These are phyloP conservation scores for Carallia brachiata DNA, from an alignment of 345 rosid species.

Conservation along the genomic window DNA sequence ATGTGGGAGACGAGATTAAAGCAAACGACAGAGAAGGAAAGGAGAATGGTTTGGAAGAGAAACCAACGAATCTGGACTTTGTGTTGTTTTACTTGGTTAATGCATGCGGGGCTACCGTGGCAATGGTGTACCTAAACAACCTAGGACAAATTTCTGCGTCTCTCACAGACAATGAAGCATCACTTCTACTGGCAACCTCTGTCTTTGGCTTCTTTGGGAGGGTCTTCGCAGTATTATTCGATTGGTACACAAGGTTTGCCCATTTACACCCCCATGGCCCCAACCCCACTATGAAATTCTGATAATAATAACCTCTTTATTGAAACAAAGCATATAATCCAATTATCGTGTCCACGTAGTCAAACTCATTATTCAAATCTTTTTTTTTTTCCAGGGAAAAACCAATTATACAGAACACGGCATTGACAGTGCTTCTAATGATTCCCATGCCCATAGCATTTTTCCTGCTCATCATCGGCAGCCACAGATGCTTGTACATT, in stretches of 20 bases:
- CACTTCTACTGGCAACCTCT: slow-evolving; percentile 13
- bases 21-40: neutral
- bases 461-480: slow-evolving; percentile 10
- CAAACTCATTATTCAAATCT: too few relatives aligned
- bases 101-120: slow-evolving; percentile 17
- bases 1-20: neutral
- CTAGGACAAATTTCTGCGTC: slow-evolving; percentile 10
- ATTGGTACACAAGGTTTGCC: slow-evolving; percentile 23
- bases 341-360: too few relatives aligned
- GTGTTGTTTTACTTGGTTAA: slow-evolving; percentile 22
- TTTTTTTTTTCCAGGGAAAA: slow-evolving; percentile 1
- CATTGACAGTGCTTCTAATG: slow-evolving; percentile 18
- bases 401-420: slow-evolving; percentile 6
- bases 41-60: neutral
- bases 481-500: slow-evolving; percentile 4
- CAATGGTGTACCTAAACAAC: slow-evolving; percentile 15
- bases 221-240: slow-evolving; percentile 8
- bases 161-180: neutral
- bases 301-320: too few relatives aligned
- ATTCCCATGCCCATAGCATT: slow-evolving; percentile 20
- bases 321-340: too few relatives aligned
- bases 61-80: slow-evolving; percentile 8
- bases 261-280: neutral
- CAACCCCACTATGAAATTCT: neutral
- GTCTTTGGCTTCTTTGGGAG: slow-evolving; percentile 18